Conservation (phyloP, 2,329 filamentous ascomycete species). For the Coniosporium tulheliwenetii region DNA sequence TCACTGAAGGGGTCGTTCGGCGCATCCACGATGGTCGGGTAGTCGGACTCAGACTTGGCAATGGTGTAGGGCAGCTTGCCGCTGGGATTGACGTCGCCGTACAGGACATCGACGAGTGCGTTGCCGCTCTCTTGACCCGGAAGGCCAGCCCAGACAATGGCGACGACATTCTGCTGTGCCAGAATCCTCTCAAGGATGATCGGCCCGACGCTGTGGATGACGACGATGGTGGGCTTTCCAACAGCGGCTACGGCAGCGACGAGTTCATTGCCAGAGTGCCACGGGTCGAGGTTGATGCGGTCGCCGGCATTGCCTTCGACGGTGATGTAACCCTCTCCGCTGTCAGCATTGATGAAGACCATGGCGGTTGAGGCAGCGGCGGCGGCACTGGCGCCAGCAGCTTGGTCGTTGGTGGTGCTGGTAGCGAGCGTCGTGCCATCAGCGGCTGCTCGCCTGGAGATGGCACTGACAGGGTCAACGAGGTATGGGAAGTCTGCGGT, state of each 20-base stretch:
- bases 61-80: constrained; percentile 60
- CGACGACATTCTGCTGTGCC: constrained; percentile 19
- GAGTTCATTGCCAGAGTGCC: constrained; percentile 27
- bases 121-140: constrained; percentile 30
- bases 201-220: constrained; percentile 21
- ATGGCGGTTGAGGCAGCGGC: constrained; percentile 17
- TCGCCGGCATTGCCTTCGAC: constrained; percentile 31
- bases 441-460: constrained; percentile 19
- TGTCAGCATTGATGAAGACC: constrained; percentile 32
- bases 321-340: constrained; percentile 33
- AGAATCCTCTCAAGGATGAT: constrained; percentile 20
- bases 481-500: constrained; percentile 23
- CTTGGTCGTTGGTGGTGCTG: constrained; percentile 12
- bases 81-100: constrained; percentile 24
- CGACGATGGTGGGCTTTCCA: constrained; percentile 21
- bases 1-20: constrained; percentile 59
- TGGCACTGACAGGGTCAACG: constrained; percentile 26
- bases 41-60: constrained; percentile 48
- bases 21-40: constrained; percentile 44
- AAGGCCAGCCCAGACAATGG: constrained; percentile 23
- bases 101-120: constrained; percentile 28
- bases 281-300: constrained; percentile 30
- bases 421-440: constrained; percentile 21
- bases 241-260: constrained; percentile 20
- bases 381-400: constrained; percentile 11